Evolutionary conservation across 2,329 filamentous ascomycete species (phyloP), one percentile per base, ranked within the genome.

Genomic region (Talaromyces sp.): DNA sequence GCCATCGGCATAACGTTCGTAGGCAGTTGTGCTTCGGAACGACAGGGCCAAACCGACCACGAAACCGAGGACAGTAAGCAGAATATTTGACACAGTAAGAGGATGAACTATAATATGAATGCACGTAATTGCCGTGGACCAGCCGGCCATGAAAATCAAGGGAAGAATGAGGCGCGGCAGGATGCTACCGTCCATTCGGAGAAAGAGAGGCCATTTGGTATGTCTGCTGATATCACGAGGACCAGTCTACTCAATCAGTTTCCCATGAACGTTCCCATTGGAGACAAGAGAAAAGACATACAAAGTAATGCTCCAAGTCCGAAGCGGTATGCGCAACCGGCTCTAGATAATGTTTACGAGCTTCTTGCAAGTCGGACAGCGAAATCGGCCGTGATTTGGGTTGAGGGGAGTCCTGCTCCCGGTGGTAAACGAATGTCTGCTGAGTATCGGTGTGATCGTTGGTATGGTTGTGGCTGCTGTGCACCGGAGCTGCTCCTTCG

Each of bases 51-150:
- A 79, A 85, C 88, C 88, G 75, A 93, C 90, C 66, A 93, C 89
- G 80, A 93, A 93, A 89, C 90, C 90, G 52, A 90, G 85, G 61
- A 93, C 87, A 1, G 90, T 93, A 62, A 93, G 82, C 22, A 93
- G 81, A 37, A 92, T 83, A n/a, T 83, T 87, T 73, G 85, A 84
- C 68, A 93, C 87, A 54, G 83, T 84, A 19, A 89, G 73, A 22
- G 72, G 61, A 67, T 83, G 74, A 13, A 84, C 77, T 58, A 79
- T 79, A 64, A 80, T 70, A 13, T 79, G 81, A 70, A 91, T 80
- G 62, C 79, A 76, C 13, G 88, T 90, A 67, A 93, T 87, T 41
- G 83, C 74, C 1, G 88, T 89, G 1, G 89, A 82, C 90, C 90
- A 93, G 15, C 71, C 71, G 15, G 82, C 85, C 37, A 92, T 81